Evolutionary conservation across 495 filamentous ascomycete species (phyloP).

Genomic region (Pseudoneurospora amorphoporcata): DNA sequence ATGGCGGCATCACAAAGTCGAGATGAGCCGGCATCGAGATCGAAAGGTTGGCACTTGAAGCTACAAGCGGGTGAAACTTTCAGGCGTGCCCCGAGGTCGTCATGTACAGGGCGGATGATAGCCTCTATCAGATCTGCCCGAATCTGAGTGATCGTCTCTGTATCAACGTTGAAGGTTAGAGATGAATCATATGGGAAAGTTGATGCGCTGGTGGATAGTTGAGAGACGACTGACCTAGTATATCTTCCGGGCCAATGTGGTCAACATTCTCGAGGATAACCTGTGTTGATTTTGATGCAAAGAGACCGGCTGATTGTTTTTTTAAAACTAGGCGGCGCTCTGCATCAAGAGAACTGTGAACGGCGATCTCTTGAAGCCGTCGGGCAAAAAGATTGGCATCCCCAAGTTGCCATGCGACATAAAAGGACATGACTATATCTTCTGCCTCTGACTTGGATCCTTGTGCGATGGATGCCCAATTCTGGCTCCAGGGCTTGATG

Average conservation of each 20-base stretch:
- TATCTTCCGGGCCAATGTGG: neutral
- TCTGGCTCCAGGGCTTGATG: conserved; percentile 14
- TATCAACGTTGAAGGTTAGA: neutral
- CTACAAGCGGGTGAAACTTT: neutral
- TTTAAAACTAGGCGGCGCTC: neutral
- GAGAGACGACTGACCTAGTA: neutral
- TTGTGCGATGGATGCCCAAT: conserved; percentile 8
- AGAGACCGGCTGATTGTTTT: neutral
- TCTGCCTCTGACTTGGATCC: neutral
- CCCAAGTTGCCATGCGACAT: neutral
- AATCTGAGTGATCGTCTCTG: neutral
- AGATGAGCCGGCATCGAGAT: neutral
- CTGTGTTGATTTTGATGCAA: neutral
- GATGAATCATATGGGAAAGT: too few relatives aligned
- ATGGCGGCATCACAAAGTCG: neutral
- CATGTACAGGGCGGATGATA: neutral
- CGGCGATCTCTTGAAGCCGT: neutral
- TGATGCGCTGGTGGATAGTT: too few relatives aligned
- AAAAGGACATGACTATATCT: neutral
- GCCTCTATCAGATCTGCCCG: neutral
- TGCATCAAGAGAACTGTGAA: neutral
- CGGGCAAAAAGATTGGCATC: neutral
- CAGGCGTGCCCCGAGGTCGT: neutral
- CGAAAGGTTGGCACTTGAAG: neutral
- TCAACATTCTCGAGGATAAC: neutral